Conservation (phyloP, 768 basidiomycete species). For the Lentinus brumalis region DNA sequence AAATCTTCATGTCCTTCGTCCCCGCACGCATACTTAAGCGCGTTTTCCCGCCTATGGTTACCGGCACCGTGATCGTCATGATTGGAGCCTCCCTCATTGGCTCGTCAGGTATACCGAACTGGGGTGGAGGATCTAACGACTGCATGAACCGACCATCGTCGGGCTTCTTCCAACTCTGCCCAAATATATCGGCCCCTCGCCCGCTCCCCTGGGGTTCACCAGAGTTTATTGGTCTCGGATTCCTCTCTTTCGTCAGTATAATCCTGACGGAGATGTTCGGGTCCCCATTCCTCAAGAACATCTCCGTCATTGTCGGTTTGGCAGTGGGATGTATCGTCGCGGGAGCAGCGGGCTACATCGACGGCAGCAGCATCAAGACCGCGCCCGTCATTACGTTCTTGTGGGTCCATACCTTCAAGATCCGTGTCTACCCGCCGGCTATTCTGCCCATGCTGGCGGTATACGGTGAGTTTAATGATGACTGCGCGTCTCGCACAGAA, state of each 20-base stretch:
- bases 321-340: slow-evolving; percentile 80
- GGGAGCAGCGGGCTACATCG: slow-evolving; percentile 78
- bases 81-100: slow-evolving; percentile 82
- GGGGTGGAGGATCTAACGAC: slow-evolving; percentile 82
- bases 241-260: slow-evolving; percentile 77
- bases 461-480: slow-evolving; percentile 42
- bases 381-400: slow-evolving; percentile 83
- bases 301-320: slow-evolving; percentile 74
- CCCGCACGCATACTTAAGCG: slow-evolving; percentile 61
- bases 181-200: slow-evolving; percentile 66
- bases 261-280: slow-evolving; percentile 82
- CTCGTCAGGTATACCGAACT: slow-evolving; percentile 71
- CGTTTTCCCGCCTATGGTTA: slow-evolving; percentile 84
- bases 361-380: slow-evolving; percentile 59
- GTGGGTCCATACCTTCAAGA: slow-evolving; percentile 81
- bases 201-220: slow-evolving; percentile 82
- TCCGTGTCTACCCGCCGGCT: slow-evolving; percentile 72
- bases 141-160: slow-evolving; percentile 62
- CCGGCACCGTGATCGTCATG: slow-evolving; percentile 78
- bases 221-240: slow-evolving; percentile 84
- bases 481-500: neutral
- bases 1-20: slow-evolving; percentile 80
- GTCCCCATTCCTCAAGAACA: slow-evolving; percentile 82
- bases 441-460: slow-evolving; percentile 64
- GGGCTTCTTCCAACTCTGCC: slow-evolving; percentile 74